Percentiles rank a stretch among this genome's conserved stretches.
Evolutionary conservation across 768 basidiomycete genomes (phyloP).

Genomic region (Podaxis sp.): DNA sequence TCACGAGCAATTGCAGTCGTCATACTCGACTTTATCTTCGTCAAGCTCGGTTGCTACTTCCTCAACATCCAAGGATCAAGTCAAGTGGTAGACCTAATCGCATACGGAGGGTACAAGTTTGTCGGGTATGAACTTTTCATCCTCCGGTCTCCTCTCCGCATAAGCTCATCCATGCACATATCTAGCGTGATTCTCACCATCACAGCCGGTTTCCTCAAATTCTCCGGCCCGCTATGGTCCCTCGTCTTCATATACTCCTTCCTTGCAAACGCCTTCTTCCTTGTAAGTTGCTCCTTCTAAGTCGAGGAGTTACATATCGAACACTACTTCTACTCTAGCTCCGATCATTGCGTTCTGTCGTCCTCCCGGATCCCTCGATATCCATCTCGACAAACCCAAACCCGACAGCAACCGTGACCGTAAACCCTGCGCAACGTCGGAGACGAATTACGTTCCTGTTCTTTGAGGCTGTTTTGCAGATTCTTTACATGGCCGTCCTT

Average conservation of each 20-base stretch:
- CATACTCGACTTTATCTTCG: constrained; percentile 82
- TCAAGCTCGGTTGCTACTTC: constrained; percentile 90
- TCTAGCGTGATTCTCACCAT: constrained; percentile 79
- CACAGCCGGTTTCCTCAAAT: constrained; percentile 61
- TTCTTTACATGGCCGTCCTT: constrained; percentile 82
- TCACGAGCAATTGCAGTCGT: constrained; percentile 83
- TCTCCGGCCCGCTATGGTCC: constrained; percentile 60
- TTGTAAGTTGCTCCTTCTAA: constrained; percentile 49
- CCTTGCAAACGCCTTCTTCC: constrained; percentile 88
- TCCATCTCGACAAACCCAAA: constrained; percentile 28
- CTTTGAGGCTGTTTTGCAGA: constrained; percentile 75
- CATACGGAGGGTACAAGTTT: constrained; percentile 97
- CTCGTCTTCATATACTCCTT: constrained; percentile 82
- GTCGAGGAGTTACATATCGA: neutral
- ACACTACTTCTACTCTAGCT: constrained; percentile 45
- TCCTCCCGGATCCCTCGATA: constrained; percentile 74
- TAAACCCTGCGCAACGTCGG: constrained; percentile 77
- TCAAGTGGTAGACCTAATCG: constrained; percentile 78
- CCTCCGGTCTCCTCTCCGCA: neutral
- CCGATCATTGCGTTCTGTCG: constrained; percentile 87
- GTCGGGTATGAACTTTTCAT: constrained; percentile 57
- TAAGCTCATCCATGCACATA: constrained; percentile 18
- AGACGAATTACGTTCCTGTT: constrained; percentile 87
- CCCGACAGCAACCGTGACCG: constrained; percentile 49
- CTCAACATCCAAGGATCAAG: constrained; percentile 75